Evolutionary conservation across 2,329 filamentous ascomycete genomes (phyloP).

Genomic region (Diaporthe aspalathi): DNA sequence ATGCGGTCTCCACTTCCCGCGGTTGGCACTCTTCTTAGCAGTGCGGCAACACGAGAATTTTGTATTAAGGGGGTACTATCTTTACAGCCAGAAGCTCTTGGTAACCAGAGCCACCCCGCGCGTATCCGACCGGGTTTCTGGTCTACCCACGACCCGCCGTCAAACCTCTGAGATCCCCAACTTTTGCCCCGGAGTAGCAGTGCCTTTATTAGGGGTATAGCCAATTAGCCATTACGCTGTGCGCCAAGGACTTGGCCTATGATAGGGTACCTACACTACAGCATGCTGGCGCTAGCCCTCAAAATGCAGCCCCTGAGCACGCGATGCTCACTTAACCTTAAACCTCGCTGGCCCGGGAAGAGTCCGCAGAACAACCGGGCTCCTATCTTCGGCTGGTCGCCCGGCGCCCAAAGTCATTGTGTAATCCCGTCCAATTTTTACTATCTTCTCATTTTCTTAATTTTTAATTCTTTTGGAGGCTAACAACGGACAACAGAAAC

Average conservation of each 20-base stretch:
- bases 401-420: background rate
- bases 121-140: too few relatives aligned
- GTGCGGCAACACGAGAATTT: background rate
- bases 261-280: background rate
- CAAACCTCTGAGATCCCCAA: background rate
- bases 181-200: background rate
- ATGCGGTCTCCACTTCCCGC: slow-evolving; percentile 10
- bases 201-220: background rate
- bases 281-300: background rate
- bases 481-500: too few relatives aligned
- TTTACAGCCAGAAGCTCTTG: background rate
- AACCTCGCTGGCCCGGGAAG: too few relatives aligned
- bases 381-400: background rate
- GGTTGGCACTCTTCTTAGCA: slow-evolving; percentile 7
- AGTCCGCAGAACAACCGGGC: background rate
- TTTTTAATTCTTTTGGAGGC: too few relatives aligned
- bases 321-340: background rate
- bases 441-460: too few relatives aligned
- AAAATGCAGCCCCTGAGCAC: background rate
- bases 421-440: too few relatives aligned
- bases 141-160: too few relatives aligned
- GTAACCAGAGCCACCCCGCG: background rate
- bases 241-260: background rate
- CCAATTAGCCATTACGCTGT: background rate
- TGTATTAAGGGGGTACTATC: slow-evolving; percentile 14